phyloP scores from a whole-genome alignment of 148 eudicot genomes.

The Selenicereus undatus region DNA sequence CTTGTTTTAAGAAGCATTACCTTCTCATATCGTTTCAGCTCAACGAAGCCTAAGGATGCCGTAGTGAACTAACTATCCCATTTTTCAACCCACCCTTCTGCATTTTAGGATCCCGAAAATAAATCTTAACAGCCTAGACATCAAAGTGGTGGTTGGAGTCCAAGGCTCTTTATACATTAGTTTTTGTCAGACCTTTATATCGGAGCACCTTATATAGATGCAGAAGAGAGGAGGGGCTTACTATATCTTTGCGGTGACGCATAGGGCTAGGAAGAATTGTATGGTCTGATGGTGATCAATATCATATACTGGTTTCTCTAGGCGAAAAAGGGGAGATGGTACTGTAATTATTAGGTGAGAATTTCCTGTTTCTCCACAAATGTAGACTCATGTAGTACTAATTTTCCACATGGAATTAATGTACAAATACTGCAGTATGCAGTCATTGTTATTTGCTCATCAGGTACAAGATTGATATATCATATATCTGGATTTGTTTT shows the following conservation, averaged over 20 bases:
- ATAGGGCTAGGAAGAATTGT: conserved; percentile 5
- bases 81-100: not conserved
- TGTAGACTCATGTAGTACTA: not conserved
- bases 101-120: not conserved
- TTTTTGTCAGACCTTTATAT: not conserved
- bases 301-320: not conserved
- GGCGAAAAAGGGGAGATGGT: not conserved
- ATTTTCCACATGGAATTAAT: not conserved
- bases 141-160: not conserved
- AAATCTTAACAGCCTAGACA: not conserved
- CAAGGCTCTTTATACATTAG: not conserved
- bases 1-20: conserved; percentile 37
- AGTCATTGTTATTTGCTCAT: not conserved
- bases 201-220: not conserved
- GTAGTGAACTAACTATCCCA: conserved; percentile 17
- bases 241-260: conserved; percentile 17
- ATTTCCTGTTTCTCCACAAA: not conserved
- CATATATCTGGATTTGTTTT: not conserved
- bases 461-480: not conserved
- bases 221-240: conserved; percentile 16
- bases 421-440: not conserved
- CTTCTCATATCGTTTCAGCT: conserved; percentile 21
- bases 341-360: conserved; percentile 8
- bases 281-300: conserved; percentile 10
- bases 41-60: conserved; percentile 15